These are phyloP conservation scores for Phytopythium kandeliae DNA, from an alignment of 352 stramenopile genomes.

Conservation along the genomic window DNA sequence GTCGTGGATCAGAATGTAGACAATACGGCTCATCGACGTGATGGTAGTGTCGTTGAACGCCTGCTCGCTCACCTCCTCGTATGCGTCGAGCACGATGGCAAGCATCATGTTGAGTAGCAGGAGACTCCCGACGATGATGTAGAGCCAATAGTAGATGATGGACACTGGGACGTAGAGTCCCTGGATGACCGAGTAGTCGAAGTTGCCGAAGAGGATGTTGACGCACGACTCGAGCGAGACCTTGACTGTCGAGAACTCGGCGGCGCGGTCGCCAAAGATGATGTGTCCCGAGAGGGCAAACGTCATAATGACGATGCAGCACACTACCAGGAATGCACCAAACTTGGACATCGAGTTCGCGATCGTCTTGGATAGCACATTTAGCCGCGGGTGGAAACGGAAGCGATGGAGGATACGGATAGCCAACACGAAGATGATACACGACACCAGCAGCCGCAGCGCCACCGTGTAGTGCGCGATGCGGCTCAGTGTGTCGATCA, in stretches of 20 bases:
- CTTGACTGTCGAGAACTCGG: constrained; percentile 37
- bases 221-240: constrained; percentile 48
- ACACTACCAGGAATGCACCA: constrained; percentile 48
- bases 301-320: constrained; percentile 45
- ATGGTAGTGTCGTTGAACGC: constrained; percentile 23
- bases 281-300: constrained; percentile 40
- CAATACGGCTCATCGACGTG: constrained; percentile 15
- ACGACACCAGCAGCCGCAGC: constrained; percentile 27
- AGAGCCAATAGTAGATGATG: constrained; percentile 59
- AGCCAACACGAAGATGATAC: constrained; percentile 25
- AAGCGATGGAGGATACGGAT: constrained; percentile 42
- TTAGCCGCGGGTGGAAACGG: constrained; percentile 46
- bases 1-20: constrained; percentile 19
- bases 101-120: constrained; percentile 72
- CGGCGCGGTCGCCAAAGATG: constrained; percentile 49
- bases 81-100: constrained; percentile 64
- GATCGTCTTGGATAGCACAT: constrained; percentile 53
- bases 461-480: constrained; percentile 28
- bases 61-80: constrained; percentile 34
- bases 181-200: constrained; percentile 49
- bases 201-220: constrained; percentile 66
- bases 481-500: constrained; percentile 14
- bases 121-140: constrained; percentile 60
- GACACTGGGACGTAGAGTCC: constrained; percentile 28
- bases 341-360: constrained; percentile 38